phyloP scores from a whole-genome alignment of 768 basidiomycete species.

The Pisolithus albus region DNA sequence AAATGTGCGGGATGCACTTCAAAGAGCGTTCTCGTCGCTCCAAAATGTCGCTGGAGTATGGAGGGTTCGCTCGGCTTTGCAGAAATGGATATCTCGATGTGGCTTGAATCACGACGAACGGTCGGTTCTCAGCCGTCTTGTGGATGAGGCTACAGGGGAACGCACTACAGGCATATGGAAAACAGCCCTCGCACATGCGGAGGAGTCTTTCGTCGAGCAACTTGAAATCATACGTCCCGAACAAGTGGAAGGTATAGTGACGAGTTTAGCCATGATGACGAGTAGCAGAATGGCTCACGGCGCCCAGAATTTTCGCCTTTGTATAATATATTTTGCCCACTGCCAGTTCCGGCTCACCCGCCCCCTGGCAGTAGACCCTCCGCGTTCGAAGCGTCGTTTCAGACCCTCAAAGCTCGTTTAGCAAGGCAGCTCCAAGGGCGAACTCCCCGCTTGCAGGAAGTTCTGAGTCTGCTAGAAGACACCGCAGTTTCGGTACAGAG shows the following conservation, averaged over 20 bases:
- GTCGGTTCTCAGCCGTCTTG: conserved; percentile 31
- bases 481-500: conserved; percentile 51
- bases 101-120: conserved; percentile 45
- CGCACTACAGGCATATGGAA: conserved; percentile 59
- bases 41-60: conserved; percentile 63
- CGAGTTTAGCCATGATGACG: not conserved
- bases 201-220: conserved; percentile 39
- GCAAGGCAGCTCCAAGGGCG: conserved; percentile 60
- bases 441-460: conserved; percentile 52
- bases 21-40: conserved; percentile 54
- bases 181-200: conserved; percentile 35
- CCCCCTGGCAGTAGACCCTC: conserved; percentile 32
- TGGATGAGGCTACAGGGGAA: conserved; percentile 50
- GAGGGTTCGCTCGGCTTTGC: conserved; percentile 51
- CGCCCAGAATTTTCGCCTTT: conserved; percentile 45
- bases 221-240: conserved; percentile 24
- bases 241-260: conserved; percentile 13
- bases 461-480: conserved; percentile 53
- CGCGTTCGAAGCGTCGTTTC: conserved; percentile 41
- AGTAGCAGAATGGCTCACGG: conserved; percentile 8
- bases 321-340: conserved; percentile 49
- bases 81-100: conserved; percentile 39
- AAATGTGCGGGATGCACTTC: conserved; percentile 38
- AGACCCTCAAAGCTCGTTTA: conserved; percentile 54
- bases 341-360: conserved; percentile 41